Base-by-base conservation (phyloP, 2,329 filamentous ascomycete species). In the Diaporthe vaccinii region DNA sequence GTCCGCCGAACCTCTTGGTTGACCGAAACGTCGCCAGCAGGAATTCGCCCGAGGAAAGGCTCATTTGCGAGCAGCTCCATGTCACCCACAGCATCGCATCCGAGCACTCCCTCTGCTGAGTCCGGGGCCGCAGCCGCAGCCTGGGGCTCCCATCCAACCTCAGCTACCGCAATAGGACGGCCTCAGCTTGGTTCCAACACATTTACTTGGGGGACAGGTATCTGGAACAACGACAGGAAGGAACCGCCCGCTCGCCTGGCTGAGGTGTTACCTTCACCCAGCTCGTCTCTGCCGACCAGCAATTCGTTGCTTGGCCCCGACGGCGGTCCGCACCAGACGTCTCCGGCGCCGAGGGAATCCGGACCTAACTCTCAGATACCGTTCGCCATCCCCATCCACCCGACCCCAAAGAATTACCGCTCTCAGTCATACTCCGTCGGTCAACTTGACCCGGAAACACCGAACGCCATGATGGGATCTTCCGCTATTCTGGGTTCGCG, bases 361-460 rank as follows among this genome's bases (percentile, higher is more conserved):
- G 88, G 83, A 46, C 86, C 86, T 57, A 92, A 90, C 77, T 84
- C 88, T 78, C 91, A 96, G 77, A 94, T 98, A 72, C 94, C 95
- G 1, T 98, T 98, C 80, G 90, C 94, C 9, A 97, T 98, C 78
- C 95, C 95, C 5, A 88, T 98, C 28, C 94, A 98, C 77, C 95
- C 96, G 0, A 97, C 95, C 0, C 94, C 94, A 2, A 98, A 98
- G 84, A 95, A 95, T 1, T 97, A 98, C 80, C 93, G 97, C 58
- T 99, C 97, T 8, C 95, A 98, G 83, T 98, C 97, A 6, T 98
- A 98, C 84, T 98, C 96, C 0, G 96, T 98, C 65, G 96, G 96
- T 6, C 96, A 98, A 82, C 87, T 95, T 76, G 95, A 98, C 72
- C 90, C 92, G 1, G 94, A 96, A 75, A 84, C 84, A 1, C 80